These are phyloP conservation scores for Ramaria rubella DNA, from an alignment of 768 basidiomycete genomes.

Conservation along the genomic window DNA sequence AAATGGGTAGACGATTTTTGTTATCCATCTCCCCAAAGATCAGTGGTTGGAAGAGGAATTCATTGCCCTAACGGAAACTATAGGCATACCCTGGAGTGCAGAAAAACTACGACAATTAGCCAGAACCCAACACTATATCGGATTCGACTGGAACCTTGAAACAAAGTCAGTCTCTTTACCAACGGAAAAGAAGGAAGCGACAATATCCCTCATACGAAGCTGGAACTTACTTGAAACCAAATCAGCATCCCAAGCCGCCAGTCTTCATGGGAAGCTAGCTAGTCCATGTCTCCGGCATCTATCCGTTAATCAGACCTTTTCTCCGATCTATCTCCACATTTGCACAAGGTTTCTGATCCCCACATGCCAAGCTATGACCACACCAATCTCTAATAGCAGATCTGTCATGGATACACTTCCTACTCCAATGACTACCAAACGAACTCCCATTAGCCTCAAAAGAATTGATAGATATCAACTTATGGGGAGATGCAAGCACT, in stretches of 20 bases:
- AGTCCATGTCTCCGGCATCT: conserved; percentile 25
- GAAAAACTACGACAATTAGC: conserved; percentile 23
- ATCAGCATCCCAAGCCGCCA: conserved; percentile 17
- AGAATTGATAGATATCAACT: conserved; percentile 21
- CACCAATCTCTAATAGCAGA: conserved; percentile 15
- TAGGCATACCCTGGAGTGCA: conserved; percentile 30
- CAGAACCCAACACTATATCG: conserved; percentile 21
- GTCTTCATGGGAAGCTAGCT: conserved; percentile 31
- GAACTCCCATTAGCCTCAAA: conserved; percentile 14
- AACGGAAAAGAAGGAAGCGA: conserved; percentile 17
- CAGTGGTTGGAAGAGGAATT: no score
- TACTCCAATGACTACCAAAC: conserved; percentile 18
- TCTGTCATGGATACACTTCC: conserved; percentile 18
- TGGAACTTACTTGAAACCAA: conserved; percentile 14
- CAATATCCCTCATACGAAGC: conserved; percentile 9
- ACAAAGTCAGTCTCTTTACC: conserved; percentile 20
- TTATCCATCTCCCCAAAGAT: conserved; percentile 18
- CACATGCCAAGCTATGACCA: conserved; percentile 12
- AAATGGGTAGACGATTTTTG: conserved; percentile 40
- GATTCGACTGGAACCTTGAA: conserved; percentile 32
- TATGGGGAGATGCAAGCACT: conserved; percentile 33
- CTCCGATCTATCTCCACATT: conserved; percentile 20
- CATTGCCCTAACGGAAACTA: no score
- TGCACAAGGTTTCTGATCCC: conserved; percentile 15
- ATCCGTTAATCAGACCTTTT: conserved; percentile 22